Base-by-base conservation (phyloP, 148 eudicot species). In the Spergularia bocconei region DNA sequence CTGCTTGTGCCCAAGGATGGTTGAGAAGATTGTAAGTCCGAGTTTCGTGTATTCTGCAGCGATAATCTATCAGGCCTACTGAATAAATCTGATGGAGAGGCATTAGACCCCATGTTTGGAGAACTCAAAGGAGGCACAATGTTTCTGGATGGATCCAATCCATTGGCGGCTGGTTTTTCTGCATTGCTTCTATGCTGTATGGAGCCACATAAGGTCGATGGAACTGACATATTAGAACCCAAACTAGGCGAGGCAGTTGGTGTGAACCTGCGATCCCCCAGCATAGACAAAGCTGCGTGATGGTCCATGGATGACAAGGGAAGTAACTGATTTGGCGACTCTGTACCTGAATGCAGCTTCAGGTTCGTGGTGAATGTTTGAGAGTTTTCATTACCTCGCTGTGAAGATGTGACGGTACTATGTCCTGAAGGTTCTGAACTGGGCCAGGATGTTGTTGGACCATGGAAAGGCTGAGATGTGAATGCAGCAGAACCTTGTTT, bases 141-240 rank as follows among this genome's bases (percentile, higher is more conserved):
- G 14, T 23, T 75, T 47, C 19, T 62, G 8, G 80, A 41, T 48
- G 78, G 69, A 48, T 64, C 64, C 60, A 61, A 62, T 39, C 33
- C 73, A 17, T 48, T 33, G 57, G 25, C 58, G 6, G 25, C 29
- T 21, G 54, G 23, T 62, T 13, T 50, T 29, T 16, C 55, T 0
- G 38, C 19, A 7, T 33, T 39, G 47, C 20, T 20, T 36, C 25
- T 56, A 39, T 65, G 63, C 41, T 75, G 67, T 52, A 20, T 63
- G 33, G 73, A 50, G 41, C 65, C 59, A 59, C 65, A 25, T 14
- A 69, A 63, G 25, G 72, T 51, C 33, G 64, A 71, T 53, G 75
- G 33, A 60, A 56, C 52, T 59, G 76, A 13, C 19, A 63, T 58
- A 55, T 67, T 67, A 29, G 61, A 52, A 15, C 72, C 69, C 15